Conservation (phyloP, 192 early-diverging fungal species). For the Coemansia javaensis region DNA sequence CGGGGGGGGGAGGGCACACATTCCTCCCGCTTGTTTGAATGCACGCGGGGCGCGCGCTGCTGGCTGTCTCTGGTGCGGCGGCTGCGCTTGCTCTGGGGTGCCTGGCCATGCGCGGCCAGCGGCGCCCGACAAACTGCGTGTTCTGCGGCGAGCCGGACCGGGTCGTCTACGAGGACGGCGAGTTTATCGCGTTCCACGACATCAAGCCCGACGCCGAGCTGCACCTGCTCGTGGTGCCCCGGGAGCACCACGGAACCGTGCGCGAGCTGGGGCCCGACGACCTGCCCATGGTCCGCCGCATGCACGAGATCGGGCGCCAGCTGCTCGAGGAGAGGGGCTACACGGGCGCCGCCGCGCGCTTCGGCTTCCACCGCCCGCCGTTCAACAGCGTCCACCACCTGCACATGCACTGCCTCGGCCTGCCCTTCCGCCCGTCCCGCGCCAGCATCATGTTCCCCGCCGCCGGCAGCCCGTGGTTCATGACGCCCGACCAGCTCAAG, state of each 20-base stretch:
- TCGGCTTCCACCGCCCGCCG: constrained; percentile 49
- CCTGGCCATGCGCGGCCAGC: constrained; percentile 35
- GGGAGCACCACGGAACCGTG: constrained; percentile 35
- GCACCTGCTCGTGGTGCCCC: constrained; percentile 42
- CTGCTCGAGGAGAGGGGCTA: constrained; percentile 27
- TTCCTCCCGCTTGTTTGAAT: too few relatives aligned
- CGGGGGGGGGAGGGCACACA: too few relatives aligned
- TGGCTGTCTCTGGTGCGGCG: constrained; percentile 5
- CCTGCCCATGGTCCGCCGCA: constrained; percentile 30
- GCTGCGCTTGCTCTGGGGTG: constrained; percentile 11
- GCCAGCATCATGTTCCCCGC: constrained; percentile 34
- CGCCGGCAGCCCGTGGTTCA: constrained; percentile 17
- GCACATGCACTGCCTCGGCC: constrained; percentile 50
- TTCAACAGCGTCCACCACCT: constrained; percentile 49
- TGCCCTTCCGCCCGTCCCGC: constrained; percentile 32
- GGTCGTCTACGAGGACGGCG: constrained; percentile 34
- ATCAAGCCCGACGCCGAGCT: constrained; percentile 39
- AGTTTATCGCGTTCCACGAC: constrained; percentile 41
- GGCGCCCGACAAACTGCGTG: constrained; percentile 29
- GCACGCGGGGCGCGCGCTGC: neutral
- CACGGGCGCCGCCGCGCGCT: constrained; percentile 18
- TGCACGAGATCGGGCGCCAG: constrained; percentile 29
- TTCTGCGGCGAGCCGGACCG: constrained; percentile 34
- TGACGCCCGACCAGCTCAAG: constrained; percentile 18
- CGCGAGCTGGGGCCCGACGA: constrained; percentile 25